Conservation (phyloP, 2,329 filamentous ascomycete species). For the Beauveria sp. region DNA sequence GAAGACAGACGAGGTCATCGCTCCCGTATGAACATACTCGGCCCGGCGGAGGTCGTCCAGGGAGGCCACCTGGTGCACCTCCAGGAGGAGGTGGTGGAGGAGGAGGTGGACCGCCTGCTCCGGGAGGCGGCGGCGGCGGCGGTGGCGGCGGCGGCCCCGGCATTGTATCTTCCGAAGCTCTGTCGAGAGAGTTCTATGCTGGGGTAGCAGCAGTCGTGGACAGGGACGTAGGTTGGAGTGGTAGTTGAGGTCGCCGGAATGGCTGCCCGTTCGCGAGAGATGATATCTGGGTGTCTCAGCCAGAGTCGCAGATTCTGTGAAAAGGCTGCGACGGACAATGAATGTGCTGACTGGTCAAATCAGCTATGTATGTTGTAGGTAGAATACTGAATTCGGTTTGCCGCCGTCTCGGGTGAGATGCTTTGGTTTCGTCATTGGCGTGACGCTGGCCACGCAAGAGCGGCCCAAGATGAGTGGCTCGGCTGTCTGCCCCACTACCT, state of each 20-base stretch:
- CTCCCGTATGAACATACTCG: constrained; percentile 49
- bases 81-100: constrained; percentile 55
- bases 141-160: constrained; percentile 53
- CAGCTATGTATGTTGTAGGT: background rate
- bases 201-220: constrained; percentile 1
- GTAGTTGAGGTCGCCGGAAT: background rate
- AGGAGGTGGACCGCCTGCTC: constrained; percentile 54
- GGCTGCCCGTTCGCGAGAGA: background rate
- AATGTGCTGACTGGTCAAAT: background rate
- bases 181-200: background rate
- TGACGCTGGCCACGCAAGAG: constrained; percentile 9
- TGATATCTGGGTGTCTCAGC: background rate
- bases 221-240: background rate
- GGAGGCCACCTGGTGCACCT: constrained; percentile 39
- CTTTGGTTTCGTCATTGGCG: constrained; percentile 13
- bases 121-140: constrained; percentile 64
- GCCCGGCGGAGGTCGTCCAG: constrained; percentile 48
- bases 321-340: background rate
- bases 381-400: background rate
- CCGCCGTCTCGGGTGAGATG: constrained; percentile 6
- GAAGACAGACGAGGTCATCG: background rate
- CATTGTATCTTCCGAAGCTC: constrained; percentile 20
- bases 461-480: constrained; percentile 8
- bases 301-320: background rate
- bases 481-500: constrained; percentile 7